Conservation (phyloP, 768 basidiomycete species). For the Hebeloma cylindrosporum region DNA sequence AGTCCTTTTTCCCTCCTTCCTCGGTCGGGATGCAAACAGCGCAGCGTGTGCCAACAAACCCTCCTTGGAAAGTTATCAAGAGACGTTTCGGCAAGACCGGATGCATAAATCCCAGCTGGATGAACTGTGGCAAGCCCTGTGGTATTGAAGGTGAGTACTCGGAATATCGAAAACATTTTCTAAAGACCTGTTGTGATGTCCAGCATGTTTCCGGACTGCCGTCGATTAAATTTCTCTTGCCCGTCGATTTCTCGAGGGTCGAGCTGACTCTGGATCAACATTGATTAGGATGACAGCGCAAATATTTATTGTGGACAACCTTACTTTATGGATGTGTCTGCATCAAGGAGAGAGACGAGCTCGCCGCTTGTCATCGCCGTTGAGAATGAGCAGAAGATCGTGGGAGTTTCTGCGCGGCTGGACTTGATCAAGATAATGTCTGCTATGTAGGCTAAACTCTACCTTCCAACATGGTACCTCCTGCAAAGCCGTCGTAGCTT, state of each 20-base stretch:
- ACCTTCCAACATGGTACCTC: too few relatives aligned
- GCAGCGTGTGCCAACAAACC: constrained; percentile 76
- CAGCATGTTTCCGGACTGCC: constrained; percentile 78
- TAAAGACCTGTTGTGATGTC: constrained; percentile 75
- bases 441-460: too few relatives aligned
- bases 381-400: constrained; percentile 8
- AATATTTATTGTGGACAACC: constrained; percentile 16
- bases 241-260: constrained; percentile 68
- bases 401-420: too few relatives aligned
- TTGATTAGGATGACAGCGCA: constrained; percentile 8
- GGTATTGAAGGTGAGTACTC: background rate
- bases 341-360: constrained; percentile 39
- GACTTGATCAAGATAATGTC: too few relatives aligned
- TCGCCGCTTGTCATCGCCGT: constrained; percentile 25
- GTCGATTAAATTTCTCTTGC: constrained; percentile 71
- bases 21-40: constrained; percentile 40
- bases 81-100: constrained; percentile 57
- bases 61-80: constrained; percentile 78
- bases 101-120: constrained; percentile 59
- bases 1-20: constrained; percentile 36
- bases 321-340: constrained; percentile 54
- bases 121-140: constrained; percentile 77
- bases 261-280: constrained; percentile 66
- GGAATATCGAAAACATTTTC: background rate
- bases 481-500: constrained; percentile 33